phyloP scores from a whole-genome alignment of 169 alveolate genomes.

The Prorocentrum cordatum region DNA sequence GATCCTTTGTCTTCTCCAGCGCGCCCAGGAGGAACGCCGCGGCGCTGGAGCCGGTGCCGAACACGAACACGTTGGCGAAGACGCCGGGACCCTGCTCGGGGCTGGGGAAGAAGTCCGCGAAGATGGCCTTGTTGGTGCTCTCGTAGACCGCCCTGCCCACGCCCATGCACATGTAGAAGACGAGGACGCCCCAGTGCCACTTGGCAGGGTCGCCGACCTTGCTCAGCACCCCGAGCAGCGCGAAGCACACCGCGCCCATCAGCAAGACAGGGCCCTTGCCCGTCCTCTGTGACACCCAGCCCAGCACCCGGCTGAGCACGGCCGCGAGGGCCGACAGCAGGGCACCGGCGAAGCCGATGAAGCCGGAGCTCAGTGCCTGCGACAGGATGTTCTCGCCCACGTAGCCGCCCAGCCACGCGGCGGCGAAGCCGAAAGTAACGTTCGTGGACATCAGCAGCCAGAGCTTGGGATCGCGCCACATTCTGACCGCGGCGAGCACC shows the following conservation, averaged over 20 bases:
- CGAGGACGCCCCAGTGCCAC: conserved; percentile 57
- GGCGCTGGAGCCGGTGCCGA: conserved; percentile 33
- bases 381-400: not conserved
- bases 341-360: conserved; percentile 51
- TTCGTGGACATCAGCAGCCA: too few species aligned
- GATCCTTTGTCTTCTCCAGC: too few species aligned
- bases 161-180: conserved; percentile 33
- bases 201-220: conserved; percentile 29
- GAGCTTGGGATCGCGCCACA: too few species aligned
- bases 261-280: conserved; percentile 55
- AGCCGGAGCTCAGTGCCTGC: conserved; percentile 3
- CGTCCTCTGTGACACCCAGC: not conserved
- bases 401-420: too few species aligned
- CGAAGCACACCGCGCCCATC: conserved; percentile 1
- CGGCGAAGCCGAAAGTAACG: too few species aligned
- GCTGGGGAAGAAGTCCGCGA: conserved; percentile 57
- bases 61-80: conserved; percentile 59
- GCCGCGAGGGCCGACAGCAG: conserved; percentile 42
- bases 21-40: conserved; percentile 50
- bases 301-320: not conserved
- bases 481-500: too few species aligned
- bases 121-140: conserved; percentile 59
- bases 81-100: conserved; percentile 28
- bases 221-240: conserved; percentile 30
- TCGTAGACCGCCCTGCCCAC: conserved; percentile 50